Percentiles rank a stretch among this genome's conserved stretches.
Conservation (phyloP, 1,284 basidiomycete species). For the Meira miltonrushii region DNA sequence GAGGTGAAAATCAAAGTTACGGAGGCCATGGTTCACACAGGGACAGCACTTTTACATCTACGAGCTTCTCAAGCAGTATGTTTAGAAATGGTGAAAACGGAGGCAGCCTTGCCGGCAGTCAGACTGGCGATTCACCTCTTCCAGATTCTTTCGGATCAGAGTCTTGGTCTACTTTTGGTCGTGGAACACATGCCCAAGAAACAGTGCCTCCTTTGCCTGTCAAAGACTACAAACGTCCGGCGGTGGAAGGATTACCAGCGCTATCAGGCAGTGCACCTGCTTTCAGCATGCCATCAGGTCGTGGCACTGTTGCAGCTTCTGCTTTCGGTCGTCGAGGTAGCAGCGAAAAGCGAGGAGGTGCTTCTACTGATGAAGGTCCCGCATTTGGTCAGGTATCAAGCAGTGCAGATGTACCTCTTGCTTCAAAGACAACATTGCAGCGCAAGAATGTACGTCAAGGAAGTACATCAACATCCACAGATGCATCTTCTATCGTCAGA, state of each 20-base stretch:
- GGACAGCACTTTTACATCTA: too few species aligned
- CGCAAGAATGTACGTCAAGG: neutral
- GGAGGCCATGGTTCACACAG: neutral
- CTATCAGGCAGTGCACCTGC: too few species aligned
- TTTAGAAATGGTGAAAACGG: neutral
- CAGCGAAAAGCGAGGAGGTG: neutral
- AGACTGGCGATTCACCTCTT: neutral
- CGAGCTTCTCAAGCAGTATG: neutral
- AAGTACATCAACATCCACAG: neutral
- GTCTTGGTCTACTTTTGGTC: neutral
- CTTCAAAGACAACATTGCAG: conserved; percentile 3
- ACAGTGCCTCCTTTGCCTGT: neutral
- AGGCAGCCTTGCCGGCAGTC: neutral
- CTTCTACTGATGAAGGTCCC: neutral
- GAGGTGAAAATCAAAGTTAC: conserved; percentile 15
- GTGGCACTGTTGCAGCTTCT: conserved; percentile 8
- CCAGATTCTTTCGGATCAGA: neutral
- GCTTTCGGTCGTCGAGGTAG: conserved; percentile 4
- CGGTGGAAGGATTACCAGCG: neutral
- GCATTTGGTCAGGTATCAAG: conserved; percentile 10
- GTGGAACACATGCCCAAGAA: neutral
- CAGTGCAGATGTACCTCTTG: conserved; percentile 11
- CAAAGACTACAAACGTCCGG: too few species aligned
- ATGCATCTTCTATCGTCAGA: neutral
- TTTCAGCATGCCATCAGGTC: neutral